A percentile compares a stretch with the other conserved stretches of the same genome.
These are phyloP conservation scores for Camelina hispida DNA, from an alignment of 345 rosid genomes.

Conservation along the genomic window DNA sequence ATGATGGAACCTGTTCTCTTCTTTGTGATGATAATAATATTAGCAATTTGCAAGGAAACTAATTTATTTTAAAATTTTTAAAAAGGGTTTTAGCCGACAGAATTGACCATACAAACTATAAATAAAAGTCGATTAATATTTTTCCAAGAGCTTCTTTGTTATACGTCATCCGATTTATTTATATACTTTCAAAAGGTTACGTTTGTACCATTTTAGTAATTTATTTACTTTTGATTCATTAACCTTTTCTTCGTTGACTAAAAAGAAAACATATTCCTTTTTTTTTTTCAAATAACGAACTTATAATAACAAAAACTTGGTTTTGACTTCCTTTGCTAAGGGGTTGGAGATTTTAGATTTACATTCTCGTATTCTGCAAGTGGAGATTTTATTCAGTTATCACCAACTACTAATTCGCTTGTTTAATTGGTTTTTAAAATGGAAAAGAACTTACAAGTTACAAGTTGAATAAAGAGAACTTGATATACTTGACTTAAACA, in stretches of 20 bases:
- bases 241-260: conserved; percentile 33
- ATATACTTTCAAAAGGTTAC: conserved; percentile 42
- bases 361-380: conserved; percentile 4
- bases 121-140: conserved; percentile 19
- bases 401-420: conserved; percentile 9
- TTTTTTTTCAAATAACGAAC: not conserved
- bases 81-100: conserved; percentile 20
- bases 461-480: too few species aligned
- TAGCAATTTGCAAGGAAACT: conserved; percentile 33
- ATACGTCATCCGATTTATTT: conserved; percentile 36
- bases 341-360: conserved; percentile 7
- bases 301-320: not conserved
- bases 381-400: conserved; percentile 10
- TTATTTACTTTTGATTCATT: conserved; percentile 23
- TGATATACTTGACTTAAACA: conserved; percentile 10
- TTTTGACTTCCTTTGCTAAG: conserved; percentile 30
- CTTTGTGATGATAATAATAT: not conserved
- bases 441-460: conserved; percentile 10
- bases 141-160: conserved; percentile 39
- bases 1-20: conserved; percentile 24
- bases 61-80: not conserved
- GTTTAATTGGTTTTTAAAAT: not conserved
- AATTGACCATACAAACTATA: conserved; percentile 37
- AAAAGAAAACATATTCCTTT: not conserved
- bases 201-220: conserved; percentile 35